Conservation (phyloP, 306 rosid species). For the Mimosa pudica region DNA sequence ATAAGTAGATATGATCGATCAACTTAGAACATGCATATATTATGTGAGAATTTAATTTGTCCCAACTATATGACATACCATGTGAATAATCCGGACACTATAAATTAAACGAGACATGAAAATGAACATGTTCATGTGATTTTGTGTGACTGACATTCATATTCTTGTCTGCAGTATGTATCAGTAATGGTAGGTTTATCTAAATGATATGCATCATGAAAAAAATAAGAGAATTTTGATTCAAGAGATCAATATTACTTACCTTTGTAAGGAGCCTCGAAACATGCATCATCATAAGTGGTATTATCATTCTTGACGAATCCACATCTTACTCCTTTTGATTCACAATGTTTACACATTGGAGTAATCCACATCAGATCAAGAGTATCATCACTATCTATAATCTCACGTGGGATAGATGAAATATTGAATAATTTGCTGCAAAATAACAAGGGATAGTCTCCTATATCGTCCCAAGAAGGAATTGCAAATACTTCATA, state of each 20-base stretch:
- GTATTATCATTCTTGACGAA: not conserved
- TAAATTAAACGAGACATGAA: not conserved
- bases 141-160: not conserved
- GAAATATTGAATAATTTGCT: not conserved
- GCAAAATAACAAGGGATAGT: not conserved
- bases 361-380: not conserved
- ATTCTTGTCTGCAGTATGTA: not conserved
- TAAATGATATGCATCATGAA: not conserved
- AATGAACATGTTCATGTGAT: not conserved
- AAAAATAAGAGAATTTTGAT: not conserved
- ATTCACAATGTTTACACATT: not conserved
- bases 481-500: not conserved
- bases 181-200: not conserved
- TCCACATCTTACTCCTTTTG: not conserved
- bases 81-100: not conserved
- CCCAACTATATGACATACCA: not conserved
- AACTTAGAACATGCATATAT: not conserved
- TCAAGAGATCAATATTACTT: not conserved
- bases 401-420: not conserved
- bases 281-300: not conserved
- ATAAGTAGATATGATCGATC: not conserved
- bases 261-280: not conserved
- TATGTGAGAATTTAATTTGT: not conserved
- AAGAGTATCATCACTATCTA: not conserved
- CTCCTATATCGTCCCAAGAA: fast-evolving